Evolutionary conservation across 75 land plant genomes (phyloP).

Genomic region (Isoetes taiwanensis): DNA sequence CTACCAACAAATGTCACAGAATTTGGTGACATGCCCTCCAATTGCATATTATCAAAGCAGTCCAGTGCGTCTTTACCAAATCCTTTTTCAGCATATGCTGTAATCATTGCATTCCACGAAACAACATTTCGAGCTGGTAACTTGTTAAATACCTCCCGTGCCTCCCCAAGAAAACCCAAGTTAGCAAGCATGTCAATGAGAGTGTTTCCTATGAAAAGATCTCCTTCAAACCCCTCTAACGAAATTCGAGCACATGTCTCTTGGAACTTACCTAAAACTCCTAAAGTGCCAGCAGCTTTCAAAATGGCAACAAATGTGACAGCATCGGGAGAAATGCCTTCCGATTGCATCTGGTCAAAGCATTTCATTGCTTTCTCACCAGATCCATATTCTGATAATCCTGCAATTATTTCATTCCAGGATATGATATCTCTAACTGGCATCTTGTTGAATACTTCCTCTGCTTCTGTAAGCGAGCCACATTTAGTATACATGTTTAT

Average conservation of each 20-base stretch:
- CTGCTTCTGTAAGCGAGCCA: conserved; percentile 18
- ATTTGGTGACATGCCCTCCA: conserved; percentile 23
- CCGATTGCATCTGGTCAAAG: conserved; percentile 24
- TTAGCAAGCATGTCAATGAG: conserved; percentile 11
- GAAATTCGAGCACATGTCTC: conserved; percentile 5
- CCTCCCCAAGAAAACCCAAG: not conserved
- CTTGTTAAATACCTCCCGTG: conserved; percentile 6
- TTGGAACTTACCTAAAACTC: conserved; percentile 2
- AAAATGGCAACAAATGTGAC: conserved; percentile 28
- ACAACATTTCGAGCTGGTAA: conserved; percentile 13
- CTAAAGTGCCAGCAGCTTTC: conserved; percentile 17
- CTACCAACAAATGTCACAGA: conserved; percentile 30
- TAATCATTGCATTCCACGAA: conserved; percentile 15
- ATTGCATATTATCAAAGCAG: conserved; percentile 21
- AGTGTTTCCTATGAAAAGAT: conserved; percentile 3
- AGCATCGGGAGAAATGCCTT: conserved; percentile 18
- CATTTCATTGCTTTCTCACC: conserved; percentile 11
- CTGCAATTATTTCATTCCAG: conserved; percentile 42
- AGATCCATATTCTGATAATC: conserved; percentile 18
- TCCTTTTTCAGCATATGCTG: conserved; percentile 14
- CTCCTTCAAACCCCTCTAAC: not conserved
- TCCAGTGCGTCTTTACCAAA: conserved; percentile 8
- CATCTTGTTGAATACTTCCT: conserved; percentile 33
- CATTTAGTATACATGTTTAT: conserved; percentile 31
- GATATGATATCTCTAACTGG: conserved; percentile 21